Evolutionary conservation across 176 grass and related monocot genomes (phyloP).

Genomic region (Aegilops speltoides): DNA sequence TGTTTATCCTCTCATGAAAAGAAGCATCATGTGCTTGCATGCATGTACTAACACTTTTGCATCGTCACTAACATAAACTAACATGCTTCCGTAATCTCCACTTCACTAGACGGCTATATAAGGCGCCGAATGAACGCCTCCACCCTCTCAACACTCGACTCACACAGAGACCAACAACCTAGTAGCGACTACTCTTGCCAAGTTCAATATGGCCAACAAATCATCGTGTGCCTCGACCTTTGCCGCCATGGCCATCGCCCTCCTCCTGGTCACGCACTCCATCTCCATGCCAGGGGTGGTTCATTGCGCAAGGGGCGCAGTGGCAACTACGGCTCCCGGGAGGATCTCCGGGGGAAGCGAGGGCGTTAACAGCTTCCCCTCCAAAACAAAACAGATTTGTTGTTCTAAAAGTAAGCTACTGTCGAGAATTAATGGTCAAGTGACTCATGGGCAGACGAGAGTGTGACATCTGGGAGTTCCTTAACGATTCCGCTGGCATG

Average conservation of each 20-base stretch:
- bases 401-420: too few relatives aligned
- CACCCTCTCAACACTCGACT: not conserved
- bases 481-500: not conserved
- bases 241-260: not conserved
- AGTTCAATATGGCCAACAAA: not conserved
- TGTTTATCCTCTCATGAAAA: not conserved
- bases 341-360: not conserved
- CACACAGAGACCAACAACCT: not conserved
- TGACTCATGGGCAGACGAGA: not conserved
- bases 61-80: too few relatives aligned
- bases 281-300: not conserved
- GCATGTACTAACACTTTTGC: not conserved
- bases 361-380: too few relatives aligned
- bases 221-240: not conserved
- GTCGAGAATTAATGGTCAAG: too few relatives aligned
- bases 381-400: too few relatives aligned
- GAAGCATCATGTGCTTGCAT: not conserved
- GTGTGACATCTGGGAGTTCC: not conserved
- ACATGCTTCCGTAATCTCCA: too few relatives aligned
- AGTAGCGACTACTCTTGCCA: too few relatives aligned
- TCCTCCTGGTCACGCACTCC: not conserved
- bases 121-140: not conserved
- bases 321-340: not conserved
- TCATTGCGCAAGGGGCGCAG: not conserved
- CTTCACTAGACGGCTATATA: too few relatives aligned